Base-by-base conservation (phyloP, 2,329 filamentous ascomycete genomes). In the Plectosphaerella plurivora region DNA sequence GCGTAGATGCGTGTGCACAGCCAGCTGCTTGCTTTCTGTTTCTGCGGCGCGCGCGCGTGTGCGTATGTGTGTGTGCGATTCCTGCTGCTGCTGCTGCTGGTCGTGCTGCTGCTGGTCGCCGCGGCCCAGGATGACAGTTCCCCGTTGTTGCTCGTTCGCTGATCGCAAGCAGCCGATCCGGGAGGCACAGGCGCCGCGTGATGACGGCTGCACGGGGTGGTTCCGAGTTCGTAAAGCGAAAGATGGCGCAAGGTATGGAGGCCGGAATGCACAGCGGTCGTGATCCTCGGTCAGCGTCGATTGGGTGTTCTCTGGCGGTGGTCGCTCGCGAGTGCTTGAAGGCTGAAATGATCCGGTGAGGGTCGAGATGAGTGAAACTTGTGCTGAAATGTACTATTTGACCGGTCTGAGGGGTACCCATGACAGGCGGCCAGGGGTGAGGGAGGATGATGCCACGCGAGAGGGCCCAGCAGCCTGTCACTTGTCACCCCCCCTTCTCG, bases 361-460 rank as follows among this genome's bases (percentile, higher is more conserved):
- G 58, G 60, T 60, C 61, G 58, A 68, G 55, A 65, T 62, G 61
- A 62, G 55, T 58, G 54, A 52, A 55, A 62, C 62, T 60, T 64
- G 67, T 70, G 65, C 67, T 71, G 67, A 66, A 68, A 65, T 69
- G 67, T 70, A 45, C 37, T 42, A 68, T 70, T 64, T 67, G 57
- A 66, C 65, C 68, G 66, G 66, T 70, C 66, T 69, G 68, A 71
- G 68, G 68, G 68, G 68, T 70, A 69, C 63, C 59, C 56, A 61
- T 60, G 60, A 59, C 55, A 15, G 18, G 55, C 56, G 57, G 58
- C 61, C 63, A 65, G 61, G 63, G 65, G 59, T 59, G 53, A 22
- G 50, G 51, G 51, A 54, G 51, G 35, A 53, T 47, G 54, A 56
- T 54, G 55, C 55, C 55, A 57, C 55, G 55, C 55, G 55, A 57